Evolutionary conservation across 441 rosid species (phyloP), one percentile per base, ranked within the genome.

Genomic region (Eutrema salsugineum): DNA sequence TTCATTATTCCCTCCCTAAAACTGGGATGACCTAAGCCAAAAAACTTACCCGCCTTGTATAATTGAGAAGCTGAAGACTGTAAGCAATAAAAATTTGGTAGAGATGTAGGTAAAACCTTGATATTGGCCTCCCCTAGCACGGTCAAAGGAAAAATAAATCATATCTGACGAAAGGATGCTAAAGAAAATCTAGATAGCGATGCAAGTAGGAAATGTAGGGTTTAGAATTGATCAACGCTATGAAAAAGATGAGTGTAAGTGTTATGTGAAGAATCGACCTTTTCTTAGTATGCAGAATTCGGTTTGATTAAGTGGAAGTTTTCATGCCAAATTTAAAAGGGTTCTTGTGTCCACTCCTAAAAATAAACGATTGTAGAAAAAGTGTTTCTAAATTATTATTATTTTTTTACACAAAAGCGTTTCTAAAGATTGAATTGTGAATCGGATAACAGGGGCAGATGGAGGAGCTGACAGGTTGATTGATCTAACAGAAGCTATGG

Each of bases 381-480:
- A n/a, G n/a, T n/a, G n/a, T n/a, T n/a, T n/a, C n/a, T n/a, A n/a
- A n/a, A n/a, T n/a, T n/a, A n/a, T n/a, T n/a, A n/a, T n/a, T n/a
- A n/a, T n/a, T n/a, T n/a, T n/a, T n/a, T n/a, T n/a, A n/a, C n/a
- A n/a, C n/a, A n/a, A n/a, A 19, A 19, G 6, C 5, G 46, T 19
- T 11, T 33, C 62, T 57, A 15, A 38, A 57, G 6, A 36, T 12
- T 11, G 44, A 55, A 33, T 17, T 15, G 73, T 70, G 36, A 47
- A 73, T 72, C 20, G 43, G 75, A 68, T 57, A 69, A 62, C 84
- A 94, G 97, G 98, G 98, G 24, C 77, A 86, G 82, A 91, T 94
- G 97, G 96, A 90, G 80, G 97, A 91, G 83, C 86, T 94, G 28
- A 63, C 79, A 53, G 80, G 84, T 76, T 90, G 78, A 87, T 70